A percentile compares a stretch with the other conserved stretches of the same genome.
Conservation (phyloP, 179 eudicot species). For the Heliamphora pulchella region DNA sequence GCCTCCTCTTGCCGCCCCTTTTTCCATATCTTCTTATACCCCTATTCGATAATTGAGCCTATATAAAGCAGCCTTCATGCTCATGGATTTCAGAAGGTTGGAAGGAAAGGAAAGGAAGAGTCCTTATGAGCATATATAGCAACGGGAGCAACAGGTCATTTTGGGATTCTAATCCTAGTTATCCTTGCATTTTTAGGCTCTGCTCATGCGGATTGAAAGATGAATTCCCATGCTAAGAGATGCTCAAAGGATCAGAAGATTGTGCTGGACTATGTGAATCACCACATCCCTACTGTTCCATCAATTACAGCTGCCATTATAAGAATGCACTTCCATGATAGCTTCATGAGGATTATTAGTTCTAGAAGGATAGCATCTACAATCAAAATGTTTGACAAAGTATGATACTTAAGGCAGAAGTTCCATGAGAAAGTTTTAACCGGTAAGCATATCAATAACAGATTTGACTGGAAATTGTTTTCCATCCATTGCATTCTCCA, state of each 20-base stretch:
- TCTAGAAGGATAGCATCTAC: too few relatives aligned
- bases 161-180: conserved; percentile 10
- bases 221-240: conserved; percentile 31
- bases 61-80: neutral
- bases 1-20: too few relatives aligned
- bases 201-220: conserved; percentile 21
- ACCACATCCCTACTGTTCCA: conserved; percentile 45
- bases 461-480: conserved; percentile 29
- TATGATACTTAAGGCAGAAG: neutral
- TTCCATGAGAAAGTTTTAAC: conserved; percentile 12
- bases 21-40: neutral
- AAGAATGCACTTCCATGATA: conserved; percentile 52
- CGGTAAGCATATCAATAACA: conserved; percentile 28
- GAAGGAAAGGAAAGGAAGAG: neutral
- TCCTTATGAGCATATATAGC: neutral
- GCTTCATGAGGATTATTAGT: conserved; percentile 40
- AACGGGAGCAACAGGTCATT: conserved; percentile 4
- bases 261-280: conserved; percentile 32
- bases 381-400: neutral
- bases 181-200: conserved; percentile 15
- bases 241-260: conserved; percentile 51
- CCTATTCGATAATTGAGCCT: neutral
- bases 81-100: neutral
- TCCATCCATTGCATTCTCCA: conserved; percentile 37
- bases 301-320: conserved; percentile 34